A percentile compares a stretch with the other conserved stretches of the same genome.
These are phyloP conservation scores for Colletotrichum navitas DNA, from an alignment of 2,329 filamentous ascomycete genomes.

Conservation along the genomic window DNA sequence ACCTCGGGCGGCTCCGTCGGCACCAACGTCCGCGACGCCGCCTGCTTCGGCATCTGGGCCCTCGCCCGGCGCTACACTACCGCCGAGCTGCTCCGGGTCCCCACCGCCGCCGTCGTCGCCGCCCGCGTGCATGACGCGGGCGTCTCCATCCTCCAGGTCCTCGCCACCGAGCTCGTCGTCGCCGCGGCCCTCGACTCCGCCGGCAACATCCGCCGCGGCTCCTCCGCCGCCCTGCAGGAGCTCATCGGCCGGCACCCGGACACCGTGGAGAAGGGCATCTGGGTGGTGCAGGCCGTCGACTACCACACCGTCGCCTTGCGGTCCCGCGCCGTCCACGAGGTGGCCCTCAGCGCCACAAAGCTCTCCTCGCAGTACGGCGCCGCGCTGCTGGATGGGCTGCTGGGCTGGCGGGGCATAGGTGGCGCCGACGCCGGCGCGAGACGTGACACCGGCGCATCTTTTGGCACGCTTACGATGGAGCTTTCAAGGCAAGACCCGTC, in stretches of 20 bases:
- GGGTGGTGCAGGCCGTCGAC: conserved; percentile 89
- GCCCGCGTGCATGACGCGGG: conserved; percentile 53
- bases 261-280: conserved; percentile 83
- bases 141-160: conserved; percentile 75
- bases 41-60: conserved; percentile 97
- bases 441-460: conserved; percentile 76
- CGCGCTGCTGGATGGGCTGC: conserved; percentile 76
- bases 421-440: conserved; percentile 82
- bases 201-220: conserved; percentile 92
- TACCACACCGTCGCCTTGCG: conserved; percentile 94
- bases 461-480: conserved; percentile 69
- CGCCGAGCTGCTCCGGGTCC: conserved; percentile 76
- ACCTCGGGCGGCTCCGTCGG: conserved; percentile 88
- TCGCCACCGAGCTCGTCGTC: conserved; percentile 85
- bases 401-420: conserved; percentile 90
- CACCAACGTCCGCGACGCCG: conserved; percentile 92
- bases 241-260: conserved; percentile 93
- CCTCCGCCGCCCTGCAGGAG: conserved; percentile 94
- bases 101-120: conserved; percentile 59
- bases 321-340: conserved; percentile 82
- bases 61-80: conserved; percentile 89
- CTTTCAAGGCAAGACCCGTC: conserved; percentile 47
- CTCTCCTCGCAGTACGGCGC: conserved; percentile 77
- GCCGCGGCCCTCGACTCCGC: conserved; percentile 88
- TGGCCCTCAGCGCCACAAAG: conserved; percentile 76